Conservation (phyloP, 345 rosid genomes). For the Citrus unshiu region DNA sequence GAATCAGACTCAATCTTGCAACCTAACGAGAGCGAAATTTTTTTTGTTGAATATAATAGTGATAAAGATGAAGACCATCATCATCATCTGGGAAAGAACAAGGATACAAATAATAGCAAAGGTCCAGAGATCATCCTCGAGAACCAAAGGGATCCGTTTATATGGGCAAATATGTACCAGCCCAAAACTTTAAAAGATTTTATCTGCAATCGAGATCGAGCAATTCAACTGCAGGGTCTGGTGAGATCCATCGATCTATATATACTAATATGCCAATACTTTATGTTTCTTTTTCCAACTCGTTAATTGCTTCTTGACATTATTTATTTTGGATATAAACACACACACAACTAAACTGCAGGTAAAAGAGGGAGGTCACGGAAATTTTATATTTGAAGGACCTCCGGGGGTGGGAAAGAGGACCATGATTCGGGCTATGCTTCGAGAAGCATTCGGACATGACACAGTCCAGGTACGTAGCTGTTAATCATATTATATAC, state of each 20-base stretch:
- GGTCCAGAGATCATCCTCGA: neutral
- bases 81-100: neutral
- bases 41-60: neutral
- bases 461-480: constrained; percentile 35
- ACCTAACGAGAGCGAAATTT: neutral
- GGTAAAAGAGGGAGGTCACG: constrained; percentile 16
- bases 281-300: too few relatives aligned
- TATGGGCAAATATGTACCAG: constrained; percentile 46
- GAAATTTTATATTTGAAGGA: constrained; percentile 59
- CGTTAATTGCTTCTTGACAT: neutral
- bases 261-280: too few relatives aligned
- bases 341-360: neutral
- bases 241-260: constrained; percentile 13
- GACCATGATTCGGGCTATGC: constrained; percentile 64
- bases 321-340: too few relatives aligned
- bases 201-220: constrained; percentile 52
- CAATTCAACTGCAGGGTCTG: constrained; percentile 29
- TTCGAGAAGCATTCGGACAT: constrained; percentile 46
- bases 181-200: constrained; percentile 47
- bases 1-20: neutral
- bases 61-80: neutral
- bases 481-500: too few relatives aligned
- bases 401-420: constrained; percentile 60
- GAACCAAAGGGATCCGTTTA: constrained; percentile 18
- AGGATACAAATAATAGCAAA: neutral